Percentiles rank a stretch among this genome's conserved stretches.
Evolutionary conservation across 1,139 yeast species (phyloP).

Genomic region (Saccharomycopsis hybrid): DNA sequence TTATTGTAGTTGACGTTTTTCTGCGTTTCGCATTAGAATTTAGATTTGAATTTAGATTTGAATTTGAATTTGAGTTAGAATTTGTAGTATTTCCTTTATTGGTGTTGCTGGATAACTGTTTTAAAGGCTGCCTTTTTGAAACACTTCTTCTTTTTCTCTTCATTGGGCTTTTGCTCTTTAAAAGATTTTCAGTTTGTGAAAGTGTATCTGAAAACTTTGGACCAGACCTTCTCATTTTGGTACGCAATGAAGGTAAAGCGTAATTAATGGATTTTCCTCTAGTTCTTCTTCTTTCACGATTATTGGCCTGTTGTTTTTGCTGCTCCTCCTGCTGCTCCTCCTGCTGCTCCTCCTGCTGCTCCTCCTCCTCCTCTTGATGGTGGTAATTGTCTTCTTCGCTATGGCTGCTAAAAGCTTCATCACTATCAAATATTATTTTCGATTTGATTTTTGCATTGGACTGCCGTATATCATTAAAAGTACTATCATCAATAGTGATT

Average conservation of each 20-base stretch:
- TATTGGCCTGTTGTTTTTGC: neutral
- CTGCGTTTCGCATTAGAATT: neutral
- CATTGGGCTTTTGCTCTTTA: neutral
- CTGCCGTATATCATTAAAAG: too few relatives aligned
- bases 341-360: neutral
- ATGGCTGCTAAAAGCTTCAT: neutral
- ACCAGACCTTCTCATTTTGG: conserved; percentile 56
- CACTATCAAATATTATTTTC: neutral
- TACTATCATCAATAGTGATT: too few relatives aligned
- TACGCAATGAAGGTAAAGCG: conserved; percentile 59
- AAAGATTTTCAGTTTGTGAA: neutral
- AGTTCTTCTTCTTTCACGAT: conserved; percentile 31
- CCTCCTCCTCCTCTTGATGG: neutral
- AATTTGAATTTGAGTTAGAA: neutral
- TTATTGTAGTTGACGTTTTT: neutral
- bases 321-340: neutral
- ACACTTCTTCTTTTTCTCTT: neutral
- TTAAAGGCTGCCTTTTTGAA: conserved; percentile 14
- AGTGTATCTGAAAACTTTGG: conserved; percentile 23
- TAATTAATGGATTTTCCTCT: conserved; percentile 55
- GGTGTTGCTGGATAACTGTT: conserved; percentile 9
- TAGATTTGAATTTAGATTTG: too few relatives aligned
- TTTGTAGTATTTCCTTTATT: neutral
- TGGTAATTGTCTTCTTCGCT: neutral
- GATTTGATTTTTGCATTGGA: too few relatives aligned